Conservation (phyloP, 2,329 filamentous ascomycete species). For the Tolypocladium cylindrosporum region DNA sequence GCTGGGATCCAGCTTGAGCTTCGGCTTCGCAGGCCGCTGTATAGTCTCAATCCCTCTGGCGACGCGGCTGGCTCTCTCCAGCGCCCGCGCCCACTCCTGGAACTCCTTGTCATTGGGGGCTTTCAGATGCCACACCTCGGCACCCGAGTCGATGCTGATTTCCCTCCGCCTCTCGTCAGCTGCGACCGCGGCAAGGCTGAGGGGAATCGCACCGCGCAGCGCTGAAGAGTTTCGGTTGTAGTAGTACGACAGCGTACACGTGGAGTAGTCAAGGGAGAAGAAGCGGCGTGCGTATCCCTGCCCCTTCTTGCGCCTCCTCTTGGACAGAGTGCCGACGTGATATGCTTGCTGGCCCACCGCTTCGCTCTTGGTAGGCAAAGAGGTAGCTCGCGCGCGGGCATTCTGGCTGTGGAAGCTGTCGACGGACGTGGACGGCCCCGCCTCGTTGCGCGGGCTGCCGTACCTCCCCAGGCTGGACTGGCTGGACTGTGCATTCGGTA, state of each 20-base stretch:
- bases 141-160: conserved; percentile 93
- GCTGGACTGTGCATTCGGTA: conserved; percentile 27
- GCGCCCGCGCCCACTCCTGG: conserved; percentile 71
- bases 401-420: conserved; percentile 51
- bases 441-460: conserved; percentile 33
- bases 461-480: conserved; percentile 42
- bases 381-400: conserved; percentile 30
- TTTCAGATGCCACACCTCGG: conserved; percentile 91
- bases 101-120: conserved; percentile 80
- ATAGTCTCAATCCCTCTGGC: conserved; percentile 41
- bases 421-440: conserved; percentile 41
- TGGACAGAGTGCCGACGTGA: conserved; percentile 77
- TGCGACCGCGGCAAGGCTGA: conserved; percentile 83
- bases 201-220: conserved; percentile 80
- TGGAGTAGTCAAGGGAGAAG: conserved; percentile 92
- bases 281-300: conserved; percentile 89
- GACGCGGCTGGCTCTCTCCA: conserved; percentile 70
- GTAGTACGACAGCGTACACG: conserved; percentile 93
- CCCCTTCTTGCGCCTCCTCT: conserved; percentile 84
- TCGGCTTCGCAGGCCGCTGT: conserved; percentile 14
- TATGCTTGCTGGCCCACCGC: conserved; percentile 41
- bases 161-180: conserved; percentile 81
- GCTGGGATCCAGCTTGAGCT: conserved; percentile 16
- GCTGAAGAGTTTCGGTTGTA: conserved; percentile 90
- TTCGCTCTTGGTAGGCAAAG: conserved; percentile 44